phyloP scores from a whole-genome alignment of 805 yeast genomes.

The Lipomyces orientalis region DNA sequence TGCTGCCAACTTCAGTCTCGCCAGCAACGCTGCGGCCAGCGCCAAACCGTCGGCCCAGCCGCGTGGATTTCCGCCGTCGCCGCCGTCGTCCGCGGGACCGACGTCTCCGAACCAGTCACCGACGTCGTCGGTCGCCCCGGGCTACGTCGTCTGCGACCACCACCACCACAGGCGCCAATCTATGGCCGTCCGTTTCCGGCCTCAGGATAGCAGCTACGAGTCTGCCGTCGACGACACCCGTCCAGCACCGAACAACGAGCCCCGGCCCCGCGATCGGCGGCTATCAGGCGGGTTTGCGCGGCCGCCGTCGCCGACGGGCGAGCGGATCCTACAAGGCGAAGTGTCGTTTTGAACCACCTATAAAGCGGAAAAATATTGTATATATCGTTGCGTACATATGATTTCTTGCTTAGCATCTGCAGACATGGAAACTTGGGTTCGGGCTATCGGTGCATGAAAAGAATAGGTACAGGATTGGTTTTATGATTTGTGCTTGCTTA shows the following conservation, averaged over 20 bases:
- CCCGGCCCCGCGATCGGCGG: slow-evolving; percentile 13
- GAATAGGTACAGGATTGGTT: background rate
- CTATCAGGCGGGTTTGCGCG: slow-evolving; percentile 37
- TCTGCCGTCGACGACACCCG: slow-evolving; percentile 8
- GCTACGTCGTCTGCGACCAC: slow-evolving; percentile 31
- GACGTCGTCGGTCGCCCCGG: background rate
- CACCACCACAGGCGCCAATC: slow-evolving; percentile 44
- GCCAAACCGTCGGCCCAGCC: background rate
- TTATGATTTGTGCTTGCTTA: background rate
- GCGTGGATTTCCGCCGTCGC: slow-evolving; percentile 1
- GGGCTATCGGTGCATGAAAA: slow-evolving; percentile 1
- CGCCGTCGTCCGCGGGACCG: slow-evolving; percentile 4
- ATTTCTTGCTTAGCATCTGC: background rate
- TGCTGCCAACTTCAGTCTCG: background rate
- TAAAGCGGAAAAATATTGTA: background rate
- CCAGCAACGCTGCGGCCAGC: background rate
- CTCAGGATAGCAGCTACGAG: slow-evolving; percentile 22
- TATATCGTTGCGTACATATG: background rate
- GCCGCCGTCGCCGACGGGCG: slow-evolving; percentile 46
- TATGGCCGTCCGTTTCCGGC: slow-evolving; percentile 41
- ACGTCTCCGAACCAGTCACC: slow-evolving; percentile 1
- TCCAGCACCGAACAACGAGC: slow-evolving; percentile 15
- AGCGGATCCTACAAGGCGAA: slow-evolving; percentile 47
- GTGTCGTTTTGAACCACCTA: slow-evolving; percentile 34
- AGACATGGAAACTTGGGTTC: background rate